Conservation (phyloP, 306 rosid genomes). For the Glycine soja region DNA sequence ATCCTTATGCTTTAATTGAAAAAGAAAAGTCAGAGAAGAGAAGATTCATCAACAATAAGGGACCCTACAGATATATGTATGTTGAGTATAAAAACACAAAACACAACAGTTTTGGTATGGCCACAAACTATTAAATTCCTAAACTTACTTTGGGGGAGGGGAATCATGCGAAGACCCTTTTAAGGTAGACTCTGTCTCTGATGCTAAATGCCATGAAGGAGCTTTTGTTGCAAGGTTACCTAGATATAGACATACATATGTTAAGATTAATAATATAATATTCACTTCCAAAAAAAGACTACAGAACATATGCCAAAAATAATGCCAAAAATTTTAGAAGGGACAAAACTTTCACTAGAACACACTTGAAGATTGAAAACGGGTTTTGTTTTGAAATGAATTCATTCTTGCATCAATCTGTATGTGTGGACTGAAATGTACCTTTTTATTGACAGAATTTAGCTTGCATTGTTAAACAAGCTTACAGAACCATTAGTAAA, state of each 20-base stretch:
- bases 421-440: conserved; percentile 85
- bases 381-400: conserved; percentile 68
- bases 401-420: conserved; percentile 75
- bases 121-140: conserved; percentile 17
- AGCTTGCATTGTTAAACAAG: conserved; percentile 50
- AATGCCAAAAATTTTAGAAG: conserved; percentile 31
- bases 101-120: background rate
- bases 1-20: too few species aligned
- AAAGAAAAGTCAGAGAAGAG: too few species aligned
- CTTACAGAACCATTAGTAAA: conserved; percentile 42
- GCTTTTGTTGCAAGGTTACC: conserved; percentile 79
- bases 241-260: conserved; percentile 39
- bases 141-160: conserved; percentile 70
- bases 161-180: conserved; percentile 65
- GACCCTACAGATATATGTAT: too few species aligned
- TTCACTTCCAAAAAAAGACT: background rate
- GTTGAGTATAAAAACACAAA: conserved; percentile 34
- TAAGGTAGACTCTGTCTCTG: conserved; percentile 90
- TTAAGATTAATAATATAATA: conserved; percentile 22
- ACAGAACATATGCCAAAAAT: too few species aligned
- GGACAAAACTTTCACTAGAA: conserved; percentile 42
- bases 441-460: conserved; percentile 89
- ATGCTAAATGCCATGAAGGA: conserved; percentile 97
- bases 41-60: too few species aligned
- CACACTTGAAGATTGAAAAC: conserved; percentile 78